Evolutionary conservation across 2,329 filamentous ascomycete species (phyloP), one percentile per base, ranked within the genome.

Genomic region (Paraconiothyrium sp.): DNA sequence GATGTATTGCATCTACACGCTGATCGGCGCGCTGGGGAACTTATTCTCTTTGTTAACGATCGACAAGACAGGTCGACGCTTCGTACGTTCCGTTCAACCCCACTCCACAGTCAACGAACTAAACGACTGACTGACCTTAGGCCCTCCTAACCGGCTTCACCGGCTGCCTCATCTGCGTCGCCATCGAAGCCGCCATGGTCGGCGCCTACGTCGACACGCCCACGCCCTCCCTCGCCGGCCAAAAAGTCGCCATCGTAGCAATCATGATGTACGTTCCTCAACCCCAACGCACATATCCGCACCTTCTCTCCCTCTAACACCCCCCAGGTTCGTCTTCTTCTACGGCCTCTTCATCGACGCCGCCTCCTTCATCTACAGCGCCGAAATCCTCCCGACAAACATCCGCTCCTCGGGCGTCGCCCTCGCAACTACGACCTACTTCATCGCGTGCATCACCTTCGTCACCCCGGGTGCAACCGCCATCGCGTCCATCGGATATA

Each of bases 291-390:
- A 20, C 20, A 20, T 20, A 20, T 20, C 20, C 1, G 20, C 10
- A 20, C 30, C 4, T 34, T 4, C 9, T 13, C 32, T 30, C 9
- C 20, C 20, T 20, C 16, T 39, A 47, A 44, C 46, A n/a, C n/a
- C 10, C 16, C 58, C 68, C 41, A 63, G 67, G 58, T 85, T 84
- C 64, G 71, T 76, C 22, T 86, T 84, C 67, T 86, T 84, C 48
- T 84, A 84, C 66, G 66, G 69, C 35, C 68, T 71, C 47, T 71
- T 68, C 46, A 83, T 79, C 7, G 69, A 69, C 55, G 65, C 69
- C 20, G 67, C 68, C 11, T 65, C 61, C 20, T 71, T 68, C 62
- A 70, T 72, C 54, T 71, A 72, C 65, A 66, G 64, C 62, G 59
- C 64, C 48, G 70, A 71, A 43, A 67, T 71, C 48, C 64, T 66